Evolutionary conservation across 192 early-diverging fungal genomes (phyloP).

Genomic region (Blastocladiella britannica): DNA sequence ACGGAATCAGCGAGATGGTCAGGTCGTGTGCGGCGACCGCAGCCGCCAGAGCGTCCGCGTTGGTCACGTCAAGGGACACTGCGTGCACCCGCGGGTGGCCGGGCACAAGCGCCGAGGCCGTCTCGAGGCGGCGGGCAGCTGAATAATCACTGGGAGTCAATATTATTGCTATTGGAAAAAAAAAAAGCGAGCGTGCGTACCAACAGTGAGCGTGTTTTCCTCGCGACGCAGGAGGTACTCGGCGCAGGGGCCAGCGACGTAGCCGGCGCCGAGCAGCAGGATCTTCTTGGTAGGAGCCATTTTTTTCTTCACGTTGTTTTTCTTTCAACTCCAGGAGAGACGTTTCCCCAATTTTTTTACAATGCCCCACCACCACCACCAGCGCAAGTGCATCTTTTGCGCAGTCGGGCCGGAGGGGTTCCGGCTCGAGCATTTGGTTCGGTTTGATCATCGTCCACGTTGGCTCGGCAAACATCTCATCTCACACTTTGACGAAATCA

Average conservation of each 20-base stretch:
- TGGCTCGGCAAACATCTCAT: too few relatives aligned
- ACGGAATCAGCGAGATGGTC: conserved; percentile 76
- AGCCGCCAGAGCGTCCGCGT: conserved; percentile 46
- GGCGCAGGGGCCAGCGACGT: conserved; percentile 85
- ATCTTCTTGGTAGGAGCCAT: conserved; percentile 39
- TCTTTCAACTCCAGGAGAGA: too few relatives aligned
- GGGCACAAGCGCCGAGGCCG: conserved; percentile 14
- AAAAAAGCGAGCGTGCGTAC: conserved; percentile 12
- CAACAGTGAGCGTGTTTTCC: conserved; percentile 79
- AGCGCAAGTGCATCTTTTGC: too few relatives aligned
- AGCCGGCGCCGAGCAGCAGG: conserved; percentile 89
- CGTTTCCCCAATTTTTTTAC: too few relatives aligned
- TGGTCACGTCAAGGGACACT: conserved; percentile 55
- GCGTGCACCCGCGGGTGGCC: conserved; percentile 28
- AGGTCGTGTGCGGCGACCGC: conserved; percentile 70
- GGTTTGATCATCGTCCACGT: too few relatives aligned
- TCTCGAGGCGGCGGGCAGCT: conserved; percentile 21
- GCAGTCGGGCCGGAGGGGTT: too few relatives aligned
- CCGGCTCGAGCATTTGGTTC: too few relatives aligned
- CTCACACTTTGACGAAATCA: too few relatives aligned
- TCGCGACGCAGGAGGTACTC: conserved; percentile 76
- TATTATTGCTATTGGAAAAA: too few relatives aligned
- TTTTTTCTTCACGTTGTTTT: conserved; percentile 3
- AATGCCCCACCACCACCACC: too few relatives aligned
- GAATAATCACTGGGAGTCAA: background rate